Evolutionary conservation across 441 rosid genomes (phyloP).

Genomic region (Caryocar brasiliense): DNA sequence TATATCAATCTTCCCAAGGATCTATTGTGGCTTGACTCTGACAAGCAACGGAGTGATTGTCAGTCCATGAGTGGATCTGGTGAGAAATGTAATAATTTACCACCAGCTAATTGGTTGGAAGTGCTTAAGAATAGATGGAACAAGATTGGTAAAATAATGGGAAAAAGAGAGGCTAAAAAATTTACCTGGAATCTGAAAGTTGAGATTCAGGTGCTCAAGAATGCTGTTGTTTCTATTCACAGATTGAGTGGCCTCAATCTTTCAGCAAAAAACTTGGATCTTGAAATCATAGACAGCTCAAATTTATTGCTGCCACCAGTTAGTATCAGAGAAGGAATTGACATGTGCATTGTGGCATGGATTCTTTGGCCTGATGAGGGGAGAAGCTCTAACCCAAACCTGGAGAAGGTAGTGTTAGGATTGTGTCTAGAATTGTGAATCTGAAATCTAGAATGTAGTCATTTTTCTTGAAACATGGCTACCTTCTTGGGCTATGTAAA

Average conservation of each 20-base stretch:
- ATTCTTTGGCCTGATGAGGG: constrained; percentile 99
- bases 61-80: constrained; percentile 21
- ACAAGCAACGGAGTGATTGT: constrained; percentile 28
- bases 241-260: constrained; percentile 42
- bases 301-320: constrained; percentile 44
- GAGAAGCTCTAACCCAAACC: constrained; percentile 72
- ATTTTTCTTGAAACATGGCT: neutral
- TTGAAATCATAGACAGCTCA: constrained; percentile 47
- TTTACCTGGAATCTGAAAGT: constrained; percentile 89
- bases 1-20: constrained; percentile 76
- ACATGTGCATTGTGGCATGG: constrained; percentile 77
- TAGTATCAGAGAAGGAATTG: constrained; percentile 51
- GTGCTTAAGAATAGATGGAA: constrained; percentile 62
- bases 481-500: neutral
- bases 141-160: constrained; percentile 65
- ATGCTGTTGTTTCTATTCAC: constrained; percentile 62
- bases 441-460: neutral
- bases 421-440: neutral
- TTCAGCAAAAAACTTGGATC: constrained; percentile 31
- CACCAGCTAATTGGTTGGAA: constrained; percentile 35
- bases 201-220: constrained; percentile 79
- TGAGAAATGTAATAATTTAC: constrained; percentile 25
- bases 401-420: constrained; percentile 63
- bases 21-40: constrained; percentile 36
- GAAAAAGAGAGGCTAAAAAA: constrained; percentile 54